Conservation (phyloP, 257 asterid species). For the Prunella vulgaris region DNA sequence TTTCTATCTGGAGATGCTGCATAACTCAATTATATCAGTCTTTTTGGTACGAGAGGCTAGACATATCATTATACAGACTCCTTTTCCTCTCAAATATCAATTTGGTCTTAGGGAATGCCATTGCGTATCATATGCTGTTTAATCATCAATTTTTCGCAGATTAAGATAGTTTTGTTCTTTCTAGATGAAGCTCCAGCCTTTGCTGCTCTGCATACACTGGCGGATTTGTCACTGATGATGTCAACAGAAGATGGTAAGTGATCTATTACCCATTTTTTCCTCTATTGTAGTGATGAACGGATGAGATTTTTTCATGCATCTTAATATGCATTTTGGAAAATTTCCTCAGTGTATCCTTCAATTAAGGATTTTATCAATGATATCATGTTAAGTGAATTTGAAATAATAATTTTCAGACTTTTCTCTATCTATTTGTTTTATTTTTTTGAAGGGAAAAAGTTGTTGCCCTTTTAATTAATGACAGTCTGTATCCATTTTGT, state of each 20-base stretch:
- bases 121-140: constrained; percentile 11
- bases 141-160: constrained; percentile 12
- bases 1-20: constrained; percentile 1
- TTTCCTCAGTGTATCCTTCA: constrained; percentile 3
- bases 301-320: constrained; percentile 15
- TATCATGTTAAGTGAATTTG: constrained; percentile 2
- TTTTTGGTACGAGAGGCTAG: constrained; percentile 2
- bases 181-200: constrained; percentile 69
- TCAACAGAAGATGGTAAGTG: constrained; percentile 71
- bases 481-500: background rate
- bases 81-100: constrained; percentile 4
- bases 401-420: background rate
- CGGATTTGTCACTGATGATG: constrained; percentile 86
- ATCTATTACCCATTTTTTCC: constrained; percentile 15
- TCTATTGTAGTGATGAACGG: constrained; percentile 13
- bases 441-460: constrained; percentile 18
- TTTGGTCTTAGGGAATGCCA: constrained; percentile 7
- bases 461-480: background rate
- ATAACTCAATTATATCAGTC: constrained; percentile 12
- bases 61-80: constrained; percentile 4
- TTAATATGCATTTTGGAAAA: background rate
- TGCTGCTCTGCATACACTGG: constrained; percentile 81
- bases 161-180: constrained; percentile 22
- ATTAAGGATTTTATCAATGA: constrained; percentile 2
- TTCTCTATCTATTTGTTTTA: constrained; percentile 1